Evolutionary conservation across 1,139 yeast genomes (phyloP).

Genomic region (Candida sanyaensis): DNA sequence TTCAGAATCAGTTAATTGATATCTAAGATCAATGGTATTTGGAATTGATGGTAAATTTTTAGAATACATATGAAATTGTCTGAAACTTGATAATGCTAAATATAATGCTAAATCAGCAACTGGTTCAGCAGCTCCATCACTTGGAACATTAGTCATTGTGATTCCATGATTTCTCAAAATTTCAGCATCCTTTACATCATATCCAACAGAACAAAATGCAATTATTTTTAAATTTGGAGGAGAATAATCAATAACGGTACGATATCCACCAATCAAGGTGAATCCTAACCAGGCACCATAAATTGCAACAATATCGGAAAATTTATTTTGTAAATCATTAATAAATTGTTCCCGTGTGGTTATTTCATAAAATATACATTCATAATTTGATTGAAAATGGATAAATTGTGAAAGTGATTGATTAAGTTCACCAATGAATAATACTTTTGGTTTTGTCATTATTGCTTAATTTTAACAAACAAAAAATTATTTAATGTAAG

Average conservation of each 20-base stretch:
- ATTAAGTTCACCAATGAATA: slow-evolving; percentile 42
- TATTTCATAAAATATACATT: slow-evolving; percentile 44
- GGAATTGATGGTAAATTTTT: slow-evolving; percentile 16
- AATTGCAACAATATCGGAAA: slow-evolving; percentile 52
- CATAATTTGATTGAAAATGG: slow-evolving; percentile 38
- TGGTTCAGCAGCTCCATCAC: slow-evolving; percentile 62
- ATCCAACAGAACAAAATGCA: slow-evolving; percentile 73
- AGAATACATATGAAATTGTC: slow-evolving; percentile 56
- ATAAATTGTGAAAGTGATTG: slow-evolving; percentile 29
- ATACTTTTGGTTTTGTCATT: slow-evolving; percentile 31
- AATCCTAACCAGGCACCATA: slow-evolving; percentile 70
- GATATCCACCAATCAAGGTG: slow-evolving; percentile 50
- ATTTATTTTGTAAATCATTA: slow-evolving; percentile 30
- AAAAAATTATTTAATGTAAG: too few species aligned
- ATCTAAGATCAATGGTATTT: slow-evolving; percentile 14
- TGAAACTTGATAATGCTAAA: slow-evolving; percentile 59
- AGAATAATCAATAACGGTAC: slow-evolving; percentile 49
- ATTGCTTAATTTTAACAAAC: not conserved
- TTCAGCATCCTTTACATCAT: slow-evolving; percentile 56
- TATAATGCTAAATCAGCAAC: slow-evolving; percentile 76
- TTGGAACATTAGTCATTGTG: slow-evolving; percentile 64
- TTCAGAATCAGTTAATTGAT: slow-evolving; percentile 10
- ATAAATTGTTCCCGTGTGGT: slow-evolving; percentile 41
- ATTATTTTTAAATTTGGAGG: slow-evolving; percentile 59
- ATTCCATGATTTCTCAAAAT: slow-evolving; percentile 45